A percentile compares a stretch with the other conserved stretches of the same genome.
These are phyloP conservation scores for Chrysophaeum taylorii DNA, from an alignment of 352 stramenopile genomes.

Conservation along the genomic window DNA sequence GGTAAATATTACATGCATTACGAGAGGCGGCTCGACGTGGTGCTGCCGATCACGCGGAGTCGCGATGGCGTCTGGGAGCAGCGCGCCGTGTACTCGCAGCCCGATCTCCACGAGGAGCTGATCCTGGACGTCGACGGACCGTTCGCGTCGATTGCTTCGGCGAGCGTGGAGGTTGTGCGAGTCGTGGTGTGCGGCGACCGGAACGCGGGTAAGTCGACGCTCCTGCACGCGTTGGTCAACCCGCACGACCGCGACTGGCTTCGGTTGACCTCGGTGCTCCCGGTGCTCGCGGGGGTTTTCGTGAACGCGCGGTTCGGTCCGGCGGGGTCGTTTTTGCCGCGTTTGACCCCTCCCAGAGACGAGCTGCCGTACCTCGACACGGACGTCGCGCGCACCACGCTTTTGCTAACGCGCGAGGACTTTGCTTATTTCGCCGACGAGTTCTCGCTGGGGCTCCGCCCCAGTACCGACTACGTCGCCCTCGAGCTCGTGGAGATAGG, in stretches of 20 bases:
- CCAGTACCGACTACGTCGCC: not conserved
- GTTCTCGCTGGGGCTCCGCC: not conserved
- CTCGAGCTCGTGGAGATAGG: not conserved
- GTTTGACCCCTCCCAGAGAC: not conserved
- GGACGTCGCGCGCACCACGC: not conserved
- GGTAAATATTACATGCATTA: too few relatives aligned
- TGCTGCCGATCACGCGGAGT: not conserved
- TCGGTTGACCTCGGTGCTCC: not conserved
- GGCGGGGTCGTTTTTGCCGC: not conserved
- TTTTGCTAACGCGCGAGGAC: not conserved
- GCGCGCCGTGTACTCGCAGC: not conserved
- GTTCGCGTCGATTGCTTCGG: not conserved
- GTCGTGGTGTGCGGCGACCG: not conserved
- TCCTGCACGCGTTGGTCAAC: slow-evolving; percentile 7
- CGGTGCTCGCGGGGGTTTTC: not conserved
- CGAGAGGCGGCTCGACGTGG: too few relatives aligned
- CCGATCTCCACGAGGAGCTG: slow-evolving; percentile 3
- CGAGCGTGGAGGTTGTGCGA: not conserved
- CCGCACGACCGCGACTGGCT: not conserved
- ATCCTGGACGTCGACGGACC: not conserved
- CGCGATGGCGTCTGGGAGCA: not conserved
- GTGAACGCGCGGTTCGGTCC: not conserved
- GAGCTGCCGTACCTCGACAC: not conserved
- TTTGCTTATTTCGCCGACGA: not conserved
- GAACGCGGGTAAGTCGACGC: slow-evolving; percentile 8